Evolutionary conservation across 306 rosid genomes (phyloP), one percentile per base, ranked within the genome.

Genomic region (Pueraria montana): DNA sequence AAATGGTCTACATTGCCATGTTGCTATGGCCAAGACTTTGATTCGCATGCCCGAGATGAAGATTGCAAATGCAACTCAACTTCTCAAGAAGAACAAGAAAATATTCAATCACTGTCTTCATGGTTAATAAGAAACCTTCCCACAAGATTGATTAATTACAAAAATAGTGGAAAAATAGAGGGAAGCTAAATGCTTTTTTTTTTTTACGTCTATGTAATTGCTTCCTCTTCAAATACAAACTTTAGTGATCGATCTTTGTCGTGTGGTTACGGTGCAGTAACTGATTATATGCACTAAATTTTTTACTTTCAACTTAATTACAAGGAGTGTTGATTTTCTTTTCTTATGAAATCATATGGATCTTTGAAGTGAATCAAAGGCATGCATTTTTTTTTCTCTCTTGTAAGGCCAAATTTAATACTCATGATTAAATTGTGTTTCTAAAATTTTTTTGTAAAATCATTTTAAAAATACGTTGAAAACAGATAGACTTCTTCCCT

Each of bases 31-130:
- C 0, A 79, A 84, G 30, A 56, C 63, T 32, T 62, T 79, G 36
- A 48, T 79, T 73, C 84, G 87, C 27, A 55, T 20, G 2, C 53
- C 71, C 0, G 61, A 74, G 14, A 20, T 84, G 72, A 84, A 20
- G 49, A 12, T 45, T 26, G 36, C 10, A 1, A 11, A 79, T 74
- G 78, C 62, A 55, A 40, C 12, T 65, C 8, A 45, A 21, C 1
- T 79, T 32, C 0, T 84, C 16, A 11, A 53, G 0, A 79, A 38
- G 58, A 73, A 26, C 45, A 9, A 17, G 20, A 24, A 55, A 34
- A 18, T 74, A 21, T 84, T 73, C 27, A 1, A 65, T 3, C 8
- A 45, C 0, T 43, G 27, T 79, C 27, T 4, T 30, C 55, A 49
- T 16, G 55, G 0, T 49, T 17, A 21, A 56, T 56, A 56, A 7